Base-by-base conservation (phyloP, 75 land plant species). In the Azolla pinnata region DNA sequence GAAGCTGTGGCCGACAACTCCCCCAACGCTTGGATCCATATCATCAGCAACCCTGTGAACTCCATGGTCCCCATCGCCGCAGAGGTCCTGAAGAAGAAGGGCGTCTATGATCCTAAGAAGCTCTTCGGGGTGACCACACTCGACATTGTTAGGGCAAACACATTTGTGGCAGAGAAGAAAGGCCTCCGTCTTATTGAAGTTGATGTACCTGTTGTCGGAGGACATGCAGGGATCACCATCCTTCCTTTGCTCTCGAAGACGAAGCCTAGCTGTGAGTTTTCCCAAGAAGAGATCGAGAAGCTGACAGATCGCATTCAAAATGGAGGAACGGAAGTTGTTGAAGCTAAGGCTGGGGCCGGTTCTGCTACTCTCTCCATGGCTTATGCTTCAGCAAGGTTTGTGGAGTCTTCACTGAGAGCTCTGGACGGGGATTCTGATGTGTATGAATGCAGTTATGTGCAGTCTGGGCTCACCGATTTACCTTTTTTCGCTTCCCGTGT, bases 361-460 rank as follows among this genome's bases (percentile, higher is more conserved):
- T 87, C 92, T 63, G 92, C 92, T 8, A 87, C 92, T 25, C 67
- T 87, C 28, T 87, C 92, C 0, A 87, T 87, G 92, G 92, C 88
- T 1, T 87, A 84, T 76, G 92, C 92, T 34, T 85, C 88, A 17
- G 92, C 92, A 21, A 80, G 92, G 57, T 87, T 87, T 81, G 84
- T 82, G 0, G 88, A 84, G 57, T 87, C 92, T 20, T 84, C 90
- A 56, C 81, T 87, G 29, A 71, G 92, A 10, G 92, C 92, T 17
- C 56, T 87, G 61, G 92, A 84, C 64, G 92, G 92, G 50, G 85
- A 87, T 56, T 40, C 68, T 0, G 88, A 87, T 64, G 92, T 87
- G 20, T 87, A 70, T 48, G 92, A 87, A 59, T 79, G 92, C 64
- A 25, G 78, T 5, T 87, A 61, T 61, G 72, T 87, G 10, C 77